These are phyloP conservation scores for Penicillium rolfsii DNA, from an alignment of 2,329 filamentous ascomycete genomes.

Conservation along the genomic window DNA sequence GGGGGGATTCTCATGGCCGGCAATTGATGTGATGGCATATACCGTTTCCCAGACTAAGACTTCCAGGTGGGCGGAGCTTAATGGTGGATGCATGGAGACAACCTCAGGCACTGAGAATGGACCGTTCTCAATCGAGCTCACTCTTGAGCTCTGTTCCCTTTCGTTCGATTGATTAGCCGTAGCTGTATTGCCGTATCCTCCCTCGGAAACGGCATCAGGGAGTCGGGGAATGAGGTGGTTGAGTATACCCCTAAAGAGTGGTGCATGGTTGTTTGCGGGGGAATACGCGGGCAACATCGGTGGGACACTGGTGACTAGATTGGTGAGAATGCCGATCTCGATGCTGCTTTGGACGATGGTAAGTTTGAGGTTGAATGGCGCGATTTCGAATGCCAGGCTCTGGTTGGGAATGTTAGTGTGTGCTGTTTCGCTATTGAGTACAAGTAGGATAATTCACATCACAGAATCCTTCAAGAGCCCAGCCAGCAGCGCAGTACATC, in stretches of 20 bases:
- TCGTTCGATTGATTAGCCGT: constrained; percentile 18
- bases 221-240: constrained; percentile 76
- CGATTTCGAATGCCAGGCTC: constrained; percentile 90
- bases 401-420: constrained; percentile 30
- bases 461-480: constrained; percentile 94
- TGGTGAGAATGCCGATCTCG: constrained; percentile 85
- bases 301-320: constrained; percentile 82
- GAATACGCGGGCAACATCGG: constrained; percentile 70
- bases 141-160: constrained; percentile 23
- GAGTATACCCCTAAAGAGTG: constrained; percentile 81
- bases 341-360: constrained; percentile 95
- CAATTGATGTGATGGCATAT: constrained; percentile 86
- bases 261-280: constrained; percentile 71
- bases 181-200: constrained; percentile 7
- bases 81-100: constrained; percentile 72
- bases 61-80: constrained; percentile 70
- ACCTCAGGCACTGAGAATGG: constrained; percentile 50
- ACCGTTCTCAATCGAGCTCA: constrained; percentile 35
- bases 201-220: constrained; percentile 52
- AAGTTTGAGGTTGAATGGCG: constrained; percentile 94
- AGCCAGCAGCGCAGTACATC: constrained; percentile 89
- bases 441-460: constrained; percentile 58
- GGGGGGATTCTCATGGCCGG: constrained; percentile 93
- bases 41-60: constrained; percentile 84
- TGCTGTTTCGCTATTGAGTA: neutral